These are phyloP conservation scores for Candida sp. DNA, from an alignment of 1,139 yeast species.

Conservation along the genomic window DNA sequence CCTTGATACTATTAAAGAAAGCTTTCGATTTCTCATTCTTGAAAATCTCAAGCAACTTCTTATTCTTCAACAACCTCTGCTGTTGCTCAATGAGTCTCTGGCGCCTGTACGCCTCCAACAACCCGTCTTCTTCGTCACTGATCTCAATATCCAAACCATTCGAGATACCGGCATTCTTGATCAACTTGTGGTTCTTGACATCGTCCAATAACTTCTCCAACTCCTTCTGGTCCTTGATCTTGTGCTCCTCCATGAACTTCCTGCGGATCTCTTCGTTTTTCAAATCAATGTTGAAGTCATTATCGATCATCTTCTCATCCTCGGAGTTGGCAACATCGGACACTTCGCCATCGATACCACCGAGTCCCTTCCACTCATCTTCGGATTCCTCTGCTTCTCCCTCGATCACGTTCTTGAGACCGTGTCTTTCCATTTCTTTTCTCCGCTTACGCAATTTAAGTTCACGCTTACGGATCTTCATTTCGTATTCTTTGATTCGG, in stretches of 20 bases:
- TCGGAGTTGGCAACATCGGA: constrained; percentile 74
- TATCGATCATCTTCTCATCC: constrained; percentile 84
- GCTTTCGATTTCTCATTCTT: constrained; percentile 67
- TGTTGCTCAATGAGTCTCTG: constrained; percentile 61
- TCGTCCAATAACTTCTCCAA: constrained; percentile 81
- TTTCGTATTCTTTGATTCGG: constrained; percentile 39
- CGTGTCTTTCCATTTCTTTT: constrained; percentile 54
- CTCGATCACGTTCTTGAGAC: constrained; percentile 60
- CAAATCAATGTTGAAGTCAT: constrained; percentile 60
- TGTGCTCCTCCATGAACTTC: constrained; percentile 69
- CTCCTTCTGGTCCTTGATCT: constrained; percentile 68
- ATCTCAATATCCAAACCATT: constrained; percentile 68
- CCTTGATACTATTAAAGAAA: constrained; percentile 74
- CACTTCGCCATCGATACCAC: constrained; percentile 79
- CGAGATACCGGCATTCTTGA: constrained; percentile 54
- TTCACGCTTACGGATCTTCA: constrained; percentile 42
- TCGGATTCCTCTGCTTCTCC: constrained; percentile 97
- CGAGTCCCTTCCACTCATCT: constrained; percentile 94
- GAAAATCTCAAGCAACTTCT: constrained; percentile 50
- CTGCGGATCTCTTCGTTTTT: constrained; percentile 65
- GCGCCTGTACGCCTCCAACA: constrained; percentile 53
- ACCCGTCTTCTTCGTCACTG: constrained; percentile 68
- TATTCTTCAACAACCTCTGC: constrained; percentile 57
- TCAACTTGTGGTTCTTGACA: constrained; percentile 79
- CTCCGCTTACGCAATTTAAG: constrained; percentile 41